phyloP scores from a whole-genome alignment of 2,329 filamentous ascomycete species.

The Neonectria sp. region DNA sequence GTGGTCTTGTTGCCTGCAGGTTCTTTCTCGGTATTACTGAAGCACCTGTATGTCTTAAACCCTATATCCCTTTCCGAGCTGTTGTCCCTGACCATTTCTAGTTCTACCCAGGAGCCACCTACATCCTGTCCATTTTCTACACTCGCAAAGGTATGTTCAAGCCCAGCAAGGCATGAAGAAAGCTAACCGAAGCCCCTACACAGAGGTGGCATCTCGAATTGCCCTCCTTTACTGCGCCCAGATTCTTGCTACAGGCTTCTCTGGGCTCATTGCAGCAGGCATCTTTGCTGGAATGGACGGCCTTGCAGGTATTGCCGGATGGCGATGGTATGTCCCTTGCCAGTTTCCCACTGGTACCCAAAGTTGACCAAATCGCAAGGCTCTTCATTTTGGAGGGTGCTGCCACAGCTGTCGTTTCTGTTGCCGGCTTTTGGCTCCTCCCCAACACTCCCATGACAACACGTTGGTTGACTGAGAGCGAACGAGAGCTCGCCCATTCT shows the following conservation, averaged over 20 bases:
- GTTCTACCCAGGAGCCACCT: conserved; percentile 58
- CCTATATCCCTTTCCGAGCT: too few relatives aligned
- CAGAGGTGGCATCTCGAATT: conserved; percentile 73
- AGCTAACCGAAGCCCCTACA: conserved; percentile 56
- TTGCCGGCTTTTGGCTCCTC: conserved; percentile 50
- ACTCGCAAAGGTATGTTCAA: conserved; percentile 48
- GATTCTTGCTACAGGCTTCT: conserved; percentile 78
- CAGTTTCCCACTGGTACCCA: accelerated
- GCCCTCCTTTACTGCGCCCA: conserved; percentile 73
- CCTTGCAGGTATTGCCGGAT: conserved; percentile 69
- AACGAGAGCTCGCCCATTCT: conserved; percentile 62
- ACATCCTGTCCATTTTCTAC: conserved; percentile 54
- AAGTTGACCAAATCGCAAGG: conserved; percentile 31
- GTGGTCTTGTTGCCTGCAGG: conserved; percentile 52
- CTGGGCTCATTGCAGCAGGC: conserved; percentile 72
- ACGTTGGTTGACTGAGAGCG: conserved; percentile 59
- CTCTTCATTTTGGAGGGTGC: conserved; percentile 69
- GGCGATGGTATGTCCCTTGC: conserved; percentile 65
- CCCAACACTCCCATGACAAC: conserved; percentile 61
- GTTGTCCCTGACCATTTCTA: conserved; percentile 24
- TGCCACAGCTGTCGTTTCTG: conserved; percentile 51
- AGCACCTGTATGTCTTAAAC: conserved; percentile 47
- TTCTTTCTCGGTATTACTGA: conserved; percentile 59
- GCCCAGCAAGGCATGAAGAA: accelerated
- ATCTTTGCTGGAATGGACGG: conserved; percentile 65